Percentiles rank a stretch among this genome's conserved stretches.
These are phyloP conservation scores for Ammopiptanthus mongolicus DNA, from an alignment of 306 rosid species.

Conservation along the genomic window DNA sequence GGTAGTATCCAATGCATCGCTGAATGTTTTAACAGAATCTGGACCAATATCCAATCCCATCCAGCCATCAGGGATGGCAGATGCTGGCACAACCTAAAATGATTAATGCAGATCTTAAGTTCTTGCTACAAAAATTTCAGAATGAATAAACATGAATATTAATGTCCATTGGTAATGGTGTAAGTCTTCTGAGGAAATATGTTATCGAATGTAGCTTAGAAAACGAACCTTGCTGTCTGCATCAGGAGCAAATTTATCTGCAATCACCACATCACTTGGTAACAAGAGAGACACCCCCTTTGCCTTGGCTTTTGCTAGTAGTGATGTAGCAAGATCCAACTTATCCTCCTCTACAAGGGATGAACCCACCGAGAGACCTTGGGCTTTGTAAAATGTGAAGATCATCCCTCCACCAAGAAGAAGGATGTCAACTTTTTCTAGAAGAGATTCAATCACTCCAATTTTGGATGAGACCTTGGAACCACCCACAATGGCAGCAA, in stretches of 20 bases:
- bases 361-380: constrained; percentile 94
- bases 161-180: background rate
- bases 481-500: constrained; percentile 99
- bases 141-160: background rate
- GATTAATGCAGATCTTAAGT: constrained; percentile 15
- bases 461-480: constrained; percentile 98
- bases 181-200: background rate
- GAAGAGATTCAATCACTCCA: constrained; percentile 93
- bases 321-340: constrained; percentile 80
- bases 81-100: constrained; percentile 79
- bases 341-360: constrained; percentile 98
- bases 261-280: constrained; percentile 88
- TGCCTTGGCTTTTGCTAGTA: constrained; percentile 79
- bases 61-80: constrained; percentile 99
- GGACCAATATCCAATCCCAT: constrained; percentile 99
- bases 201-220: constrained; percentile 15
- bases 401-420: constrained; percentile 99
- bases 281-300: constrained; percentile 95
- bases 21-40: constrained; percentile 86
- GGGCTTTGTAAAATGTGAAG: constrained; percentile 99
- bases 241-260: constrained; percentile 98
- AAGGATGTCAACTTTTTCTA: constrained; percentile 80
- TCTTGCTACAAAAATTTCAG: background rate
- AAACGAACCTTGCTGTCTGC: constrained; percentile 94
- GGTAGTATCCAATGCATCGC: constrained; percentile 73